These are phyloP conservation scores for Yarrowia alimentaria DNA, from an alignment of 805 yeast genomes.

Conservation along the genomic window DNA sequence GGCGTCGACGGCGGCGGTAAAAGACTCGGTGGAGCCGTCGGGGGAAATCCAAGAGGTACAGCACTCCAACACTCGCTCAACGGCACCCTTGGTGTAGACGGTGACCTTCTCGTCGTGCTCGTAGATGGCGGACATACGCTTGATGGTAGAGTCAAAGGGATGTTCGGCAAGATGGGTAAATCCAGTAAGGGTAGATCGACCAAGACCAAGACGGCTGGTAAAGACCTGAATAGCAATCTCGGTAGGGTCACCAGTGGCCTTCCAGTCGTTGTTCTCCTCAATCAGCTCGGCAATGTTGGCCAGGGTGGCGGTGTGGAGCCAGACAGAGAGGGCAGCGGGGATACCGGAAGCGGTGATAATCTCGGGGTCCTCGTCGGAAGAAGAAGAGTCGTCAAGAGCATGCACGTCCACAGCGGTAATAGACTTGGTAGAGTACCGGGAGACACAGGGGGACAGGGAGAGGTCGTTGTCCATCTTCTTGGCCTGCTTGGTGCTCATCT, in stretches of 20 bases:
- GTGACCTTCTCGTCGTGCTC: constrained; percentile 34
- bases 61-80: constrained; percentile 60
- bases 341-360: constrained; percentile 13
- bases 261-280: constrained; percentile 52
- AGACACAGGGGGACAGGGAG: constrained; percentile 31
- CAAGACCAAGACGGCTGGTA: constrained; percentile 52
- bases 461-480: constrained; percentile 29
- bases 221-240: constrained; percentile 86
- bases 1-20: constrained; percentile 38
- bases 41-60: constrained; percentile 55
- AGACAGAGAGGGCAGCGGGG: constrained; percentile 42
- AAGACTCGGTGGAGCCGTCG: constrained; percentile 32
- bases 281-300: constrained; percentile 69
- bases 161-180: constrained; percentile 57
- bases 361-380: constrained; percentile 14
- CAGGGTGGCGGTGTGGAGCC: constrained; percentile 66
- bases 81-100: constrained; percentile 70
- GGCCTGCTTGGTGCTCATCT: constrained; percentile 28
- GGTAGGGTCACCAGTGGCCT: constrained; percentile 85
- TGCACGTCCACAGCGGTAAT: constrained; percentile 1
- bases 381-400: constrained; percentile 12
- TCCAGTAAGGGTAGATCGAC: constrained; percentile 41
- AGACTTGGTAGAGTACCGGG: constrained; percentile 24
- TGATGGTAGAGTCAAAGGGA: constrained; percentile 73
- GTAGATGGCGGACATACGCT: constrained; percentile 69